phyloP scores from a whole-genome alignment of 176 grass and related monocot genomes.

The Zea luxurians region DNA sequence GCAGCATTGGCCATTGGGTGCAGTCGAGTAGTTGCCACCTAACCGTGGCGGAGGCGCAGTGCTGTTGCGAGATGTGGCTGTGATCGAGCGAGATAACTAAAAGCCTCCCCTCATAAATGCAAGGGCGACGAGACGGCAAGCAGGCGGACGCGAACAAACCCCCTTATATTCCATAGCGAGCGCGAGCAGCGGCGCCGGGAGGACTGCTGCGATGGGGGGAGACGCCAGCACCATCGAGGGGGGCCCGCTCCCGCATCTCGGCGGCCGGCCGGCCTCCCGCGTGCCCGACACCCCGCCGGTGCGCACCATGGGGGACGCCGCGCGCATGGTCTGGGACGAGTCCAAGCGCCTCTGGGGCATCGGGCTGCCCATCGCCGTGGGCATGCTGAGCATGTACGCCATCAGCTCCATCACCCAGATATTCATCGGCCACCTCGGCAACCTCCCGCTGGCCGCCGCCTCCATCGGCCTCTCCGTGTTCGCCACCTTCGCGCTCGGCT shows the following conservation, averaged over 20 bases:
- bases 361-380: slow-evolving; percentile 58
- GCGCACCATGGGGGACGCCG: slow-evolving; percentile 1
- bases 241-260: neutral
- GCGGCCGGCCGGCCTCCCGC: neutral
- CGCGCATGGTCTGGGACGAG: slow-evolving; percentile 40
- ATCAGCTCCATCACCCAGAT: slow-evolving; percentile 51
- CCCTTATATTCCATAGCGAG: neutral
- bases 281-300: slow-evolving; percentile 13
- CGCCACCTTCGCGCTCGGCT: slow-evolving; percentile 57
- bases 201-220: neutral
- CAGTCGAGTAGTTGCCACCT: no score
- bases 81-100: no score
- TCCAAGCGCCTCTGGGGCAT: slow-evolving; percentile 57
- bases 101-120: neutral
- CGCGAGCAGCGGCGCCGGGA: neutral
- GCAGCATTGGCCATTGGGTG: no score
- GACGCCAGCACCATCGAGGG: neutral
- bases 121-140: neutral
- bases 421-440: slow-evolving; percentile 71
- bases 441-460: slow-evolving; percentile 55
- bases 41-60: no score
- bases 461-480: slow-evolving; percentile 63
- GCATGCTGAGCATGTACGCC: slow-evolving; percentile 45
- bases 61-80: no score
- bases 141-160: no score